A percentile compares a stretch with the other conserved stretches of the same genome.
Evolutionary conservation across 2,329 filamentous ascomycete species (phyloP).

Genomic region (Penicillium paneum): DNA sequence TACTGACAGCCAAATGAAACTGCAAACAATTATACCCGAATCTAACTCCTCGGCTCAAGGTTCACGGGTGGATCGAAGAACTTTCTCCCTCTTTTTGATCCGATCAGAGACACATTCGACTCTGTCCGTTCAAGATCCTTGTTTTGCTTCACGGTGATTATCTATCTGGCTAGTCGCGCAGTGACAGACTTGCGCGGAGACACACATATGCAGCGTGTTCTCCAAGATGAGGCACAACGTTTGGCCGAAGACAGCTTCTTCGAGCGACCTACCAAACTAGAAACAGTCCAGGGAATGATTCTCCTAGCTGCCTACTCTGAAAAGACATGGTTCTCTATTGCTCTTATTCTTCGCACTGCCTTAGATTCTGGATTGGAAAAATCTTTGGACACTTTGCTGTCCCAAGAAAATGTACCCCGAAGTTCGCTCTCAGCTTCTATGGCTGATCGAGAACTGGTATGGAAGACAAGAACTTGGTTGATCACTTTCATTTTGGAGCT

Average conservation of each 20-base stretch:
- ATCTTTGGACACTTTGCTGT: slow-evolving; percentile 32
- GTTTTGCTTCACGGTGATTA: slow-evolving; percentile 37
- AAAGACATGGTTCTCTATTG: slow-evolving; percentile 39
- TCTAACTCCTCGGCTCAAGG: slow-evolving; percentile 11
- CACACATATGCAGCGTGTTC: slow-evolving; percentile 33
- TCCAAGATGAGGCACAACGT: slow-evolving; percentile 37
- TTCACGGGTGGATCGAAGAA: slow-evolving; percentile 36
- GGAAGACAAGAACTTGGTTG: slow-evolving; percentile 37
- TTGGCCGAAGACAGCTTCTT: slow-evolving; percentile 39
- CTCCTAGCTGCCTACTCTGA: slow-evolving; percentile 37
- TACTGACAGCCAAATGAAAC: neutral
- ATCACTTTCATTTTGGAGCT: slow-evolving; percentile 36
- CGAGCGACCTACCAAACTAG: slow-evolving; percentile 35
- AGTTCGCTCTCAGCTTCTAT: slow-evolving; percentile 35
- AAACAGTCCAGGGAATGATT: slow-evolving; percentile 39
- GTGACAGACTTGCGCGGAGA: slow-evolving; percentile 32
- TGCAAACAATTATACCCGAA: neutral
- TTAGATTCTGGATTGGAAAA: slow-evolving; percentile 37
- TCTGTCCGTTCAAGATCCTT: slow-evolving; percentile 36
- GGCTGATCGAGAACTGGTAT: slow-evolving; percentile 35
- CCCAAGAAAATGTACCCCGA: slow-evolving; percentile 31
- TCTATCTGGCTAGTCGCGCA: slow-evolving; percentile 36
- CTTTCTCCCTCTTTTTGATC: slow-evolving; percentile 34
- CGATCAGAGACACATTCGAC: slow-evolving; percentile 37
- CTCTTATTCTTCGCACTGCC: slow-evolving; percentile 36